Conservation (phyloP, 2,329 filamentous ascomycete genomes). For the Hypoxylon sp. region DNA sequence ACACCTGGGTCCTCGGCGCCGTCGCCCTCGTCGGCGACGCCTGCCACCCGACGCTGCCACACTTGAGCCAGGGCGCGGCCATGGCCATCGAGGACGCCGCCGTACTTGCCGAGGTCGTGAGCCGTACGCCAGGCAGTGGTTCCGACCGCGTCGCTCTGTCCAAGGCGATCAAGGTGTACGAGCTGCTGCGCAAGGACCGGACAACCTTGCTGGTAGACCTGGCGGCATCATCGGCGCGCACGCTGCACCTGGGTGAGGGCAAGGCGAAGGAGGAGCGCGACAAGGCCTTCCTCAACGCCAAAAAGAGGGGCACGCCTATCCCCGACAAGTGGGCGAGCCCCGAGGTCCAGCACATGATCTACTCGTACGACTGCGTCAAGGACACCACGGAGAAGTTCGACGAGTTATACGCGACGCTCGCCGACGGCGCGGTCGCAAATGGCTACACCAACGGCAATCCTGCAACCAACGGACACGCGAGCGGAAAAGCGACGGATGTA, state of each 20-base stretch:
- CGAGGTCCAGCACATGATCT: slow-evolving; percentile 75
- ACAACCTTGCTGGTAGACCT: slow-evolving; percentile 65
- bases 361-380: slow-evolving; percentile 70
- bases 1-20: slow-evolving; percentile 68
- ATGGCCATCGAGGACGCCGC: slow-evolving; percentile 76
- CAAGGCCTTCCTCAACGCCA: slow-evolving; percentile 64
- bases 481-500: not conserved
- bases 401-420: slow-evolving; percentile 56
- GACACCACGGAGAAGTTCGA: slow-evolving; percentile 66
- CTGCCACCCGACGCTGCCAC: slow-evolving; percentile 75
- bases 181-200: slow-evolving; percentile 67
- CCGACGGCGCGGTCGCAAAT: slow-evolving; percentile 31
- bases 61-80: slow-evolving; percentile 74
- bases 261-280: slow-evolving; percentile 70
- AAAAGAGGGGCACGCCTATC: slow-evolving; percentile 60
- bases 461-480: slow-evolving; percentile 9
- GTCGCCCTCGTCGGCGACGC: slow-evolving; percentile 72
- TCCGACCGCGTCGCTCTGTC: slow-evolving; percentile 55
- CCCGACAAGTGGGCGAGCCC: slow-evolving; percentile 79
- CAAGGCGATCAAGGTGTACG: slow-evolving; percentile 66
- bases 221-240: slow-evolving; percentile 64
- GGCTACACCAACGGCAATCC: slow-evolving; percentile 18
- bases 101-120: slow-evolving; percentile 65
- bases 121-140: slow-evolving; percentile 51
- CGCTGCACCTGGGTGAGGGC: slow-evolving; percentile 69